Evolutionary conservation across 2,329 filamentous ascomycete species (phyloP), one percentile per base, ranked within the genome.

Genomic region (Raffaelea ambrosiae): DNA sequence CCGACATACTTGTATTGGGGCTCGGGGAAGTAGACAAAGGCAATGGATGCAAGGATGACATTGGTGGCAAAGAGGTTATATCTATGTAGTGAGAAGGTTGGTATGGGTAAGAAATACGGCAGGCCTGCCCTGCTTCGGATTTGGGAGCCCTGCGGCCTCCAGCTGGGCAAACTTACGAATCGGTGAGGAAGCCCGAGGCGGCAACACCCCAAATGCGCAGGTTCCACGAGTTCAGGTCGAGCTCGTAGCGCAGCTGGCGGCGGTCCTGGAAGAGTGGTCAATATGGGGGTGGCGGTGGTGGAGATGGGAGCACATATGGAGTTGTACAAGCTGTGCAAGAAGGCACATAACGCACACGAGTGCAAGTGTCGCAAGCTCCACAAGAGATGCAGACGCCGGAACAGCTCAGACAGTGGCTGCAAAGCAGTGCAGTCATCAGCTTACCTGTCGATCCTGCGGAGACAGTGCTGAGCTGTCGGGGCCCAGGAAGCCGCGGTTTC

Each of bases 31-130:
- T 76, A 76, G 9, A 76, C 73, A 54, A 72, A 76, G 7, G 69
- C 69, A 44, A 76, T 64, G 13, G 72, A 73, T 7, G 73, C 67
- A n/a, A 72, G 63, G 44, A 76, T 76, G 46, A 76, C 73, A 51
- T 76, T 76, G 51, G 69, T 75, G 13, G 73, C 73, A 53, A 76
- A 76, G 20, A 76, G 66, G 48, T 76, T 76, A 49, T 76, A 76
- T 51, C 72, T 75, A 49, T 8, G 9, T 3, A 13, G 22, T n/a
- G 21, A 31, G 21, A 29, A 9, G 29, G 11, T 3, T n/a, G 29
- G 13, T 41, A 33, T 9, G 16, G 29, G 33, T 49, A 19, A 46
- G 48, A 46, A 38, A 14, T n/a, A n/a, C n/a, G n/a, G n/a, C n/a
- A n/a, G n/a, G n/a, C n/a, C n/a, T n/a, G n/a, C n/a, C n/a, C n/a